Base-by-base conservation (phyloP, 352 stramenopile species). In the Phytopythium montanum region DNA sequence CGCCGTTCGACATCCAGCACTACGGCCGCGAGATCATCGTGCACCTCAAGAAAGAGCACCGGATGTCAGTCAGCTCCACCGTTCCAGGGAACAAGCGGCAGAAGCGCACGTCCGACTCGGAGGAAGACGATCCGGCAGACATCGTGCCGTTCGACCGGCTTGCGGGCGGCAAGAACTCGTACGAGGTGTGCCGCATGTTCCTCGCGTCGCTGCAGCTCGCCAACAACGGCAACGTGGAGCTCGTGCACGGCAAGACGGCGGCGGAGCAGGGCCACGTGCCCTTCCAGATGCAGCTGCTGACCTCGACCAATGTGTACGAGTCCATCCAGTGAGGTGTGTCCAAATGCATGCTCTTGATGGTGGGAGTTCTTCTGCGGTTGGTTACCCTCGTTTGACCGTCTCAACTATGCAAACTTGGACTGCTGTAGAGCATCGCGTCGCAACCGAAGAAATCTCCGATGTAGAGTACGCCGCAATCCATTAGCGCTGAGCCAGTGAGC, bases 131-230 rank as follows among this genome's bases (percentile, higher is more conserved):
- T 0, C 44, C 65, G 0, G 41, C 54, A 2, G 66, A 75, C 3
- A 38, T 51, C 10, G 67, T 92, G 36, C 58, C 73, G 25, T 94
- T 94, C 59, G 74, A 74, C 26, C 68, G 70, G 7, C 64, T 94
- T 59, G 81, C 88, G 34, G 59, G 64, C 25, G 79, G 80, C 23
- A 76, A 81, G 51, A 75, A 62, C 44, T 69, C 73, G 54, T 94
- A 80, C 51, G 78, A 97, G 56, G 87, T 97, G 2, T 95, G 86
- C 64, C 90, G 91, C 1, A 75, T 94, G 62, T 97, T 97, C 63
- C 72, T 97, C 44, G 88, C 91, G 18, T 96, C 87, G 13, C 66
- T 97, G 49, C 91, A 97, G 75, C 81, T 97, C 21, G 89, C 90
- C 19, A 97, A 97, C 69, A 95, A 75, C 49, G 90, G 90, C 8